A percentile compares a stretch with the other conserved stretches of the same genome.
phyloP scores from a whole-genome alignment of 495 filamentous ascomycete genomes.

The Penicillium dipodomyicola region DNA sequence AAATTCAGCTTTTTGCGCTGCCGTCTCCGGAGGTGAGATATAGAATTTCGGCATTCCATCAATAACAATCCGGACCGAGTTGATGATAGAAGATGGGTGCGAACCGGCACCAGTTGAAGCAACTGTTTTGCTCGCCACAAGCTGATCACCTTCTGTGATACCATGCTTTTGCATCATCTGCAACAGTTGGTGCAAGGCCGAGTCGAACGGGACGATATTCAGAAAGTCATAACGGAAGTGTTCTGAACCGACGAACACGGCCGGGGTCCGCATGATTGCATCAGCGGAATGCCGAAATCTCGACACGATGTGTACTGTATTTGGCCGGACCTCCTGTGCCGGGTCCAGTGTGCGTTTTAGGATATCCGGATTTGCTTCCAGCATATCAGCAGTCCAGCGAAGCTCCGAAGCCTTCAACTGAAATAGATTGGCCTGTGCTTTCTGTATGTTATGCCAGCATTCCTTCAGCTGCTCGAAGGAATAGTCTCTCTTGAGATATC shows the following conservation, averaged over 20 bases:
- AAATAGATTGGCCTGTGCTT: slow-evolving; percentile 9
- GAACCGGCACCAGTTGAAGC: neutral
- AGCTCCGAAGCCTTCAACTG: slow-evolving; percentile 13
- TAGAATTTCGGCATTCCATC: slow-evolving; percentile 12
- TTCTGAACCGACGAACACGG: neutral
- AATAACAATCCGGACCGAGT: slow-evolving; percentile 1
- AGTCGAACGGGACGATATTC: slow-evolving; percentile 18
- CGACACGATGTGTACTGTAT: slow-evolving; percentile 18
- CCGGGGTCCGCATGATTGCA: neutral
- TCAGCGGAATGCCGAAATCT: slow-evolving; percentile 8
- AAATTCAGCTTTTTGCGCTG: neutral
- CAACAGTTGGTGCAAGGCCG: slow-evolving; percentile 13
- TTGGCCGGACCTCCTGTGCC: slow-evolving; percentile 13
- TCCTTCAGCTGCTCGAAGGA: slow-evolving; percentile 13
- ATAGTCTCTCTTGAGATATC: neutral
- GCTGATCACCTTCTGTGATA: neutral
- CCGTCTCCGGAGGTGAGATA: neutral
- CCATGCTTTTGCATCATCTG: slow-evolving; percentile 11
- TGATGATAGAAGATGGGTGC: slow-evolving; percentile 7
- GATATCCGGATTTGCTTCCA: slow-evolving; percentile 26
- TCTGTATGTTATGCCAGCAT: slow-evolving; percentile 9
- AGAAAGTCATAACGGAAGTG: slow-evolving; percentile 15
- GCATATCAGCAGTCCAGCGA: slow-evolving; percentile 9
- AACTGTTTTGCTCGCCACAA: too few species aligned
- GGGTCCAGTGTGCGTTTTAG: slow-evolving; percentile 27